These are phyloP conservation scores for Antitrichia curtipendula DNA, from an alignment of 225 moss, liverwort and hornwort genomes.

Conservation along the genomic window DNA sequence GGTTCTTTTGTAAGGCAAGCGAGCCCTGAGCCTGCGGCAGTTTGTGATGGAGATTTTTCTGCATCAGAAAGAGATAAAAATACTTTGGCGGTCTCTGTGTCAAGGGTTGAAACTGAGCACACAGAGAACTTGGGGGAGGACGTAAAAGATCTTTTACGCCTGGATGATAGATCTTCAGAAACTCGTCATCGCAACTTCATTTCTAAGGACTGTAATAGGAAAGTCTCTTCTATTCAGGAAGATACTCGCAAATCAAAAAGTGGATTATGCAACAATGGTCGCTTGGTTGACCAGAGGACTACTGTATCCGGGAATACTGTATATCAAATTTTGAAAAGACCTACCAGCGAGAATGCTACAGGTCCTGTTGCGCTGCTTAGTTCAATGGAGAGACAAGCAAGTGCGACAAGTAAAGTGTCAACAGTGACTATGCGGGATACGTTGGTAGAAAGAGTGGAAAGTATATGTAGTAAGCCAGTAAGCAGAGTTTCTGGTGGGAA, in stretches of 20 bases:
- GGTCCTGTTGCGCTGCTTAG: background rate
- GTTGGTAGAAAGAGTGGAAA: background rate
- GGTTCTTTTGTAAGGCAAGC: constrained; percentile 49
- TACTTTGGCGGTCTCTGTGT: background rate
- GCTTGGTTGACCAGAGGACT: constrained; percentile 9
- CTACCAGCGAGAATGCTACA: background rate
- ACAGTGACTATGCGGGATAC: background rate
- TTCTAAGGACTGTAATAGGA: constrained; percentile 4
- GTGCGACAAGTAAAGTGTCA: background rate
- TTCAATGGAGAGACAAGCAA: constrained; percentile 5
- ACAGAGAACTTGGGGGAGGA: background rate
- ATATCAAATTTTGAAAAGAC: constrained; percentile 42
- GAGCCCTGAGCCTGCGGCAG: constrained; percentile 6
- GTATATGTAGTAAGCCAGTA: background rate
- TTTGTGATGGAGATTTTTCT: constrained; percentile 7
- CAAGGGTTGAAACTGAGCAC: background rate
- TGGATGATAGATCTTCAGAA: constrained; percentile 2
- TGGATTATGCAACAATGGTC: constrained; percentile 8
- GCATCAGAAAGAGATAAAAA: background rate
- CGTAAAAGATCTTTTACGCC: background rate
- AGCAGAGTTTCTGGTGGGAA: background rate
- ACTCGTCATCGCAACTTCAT: background rate
- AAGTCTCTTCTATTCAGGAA: background rate
- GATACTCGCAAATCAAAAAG: background rate
- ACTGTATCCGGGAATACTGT: constrained; percentile 14